Percentiles rank a stretch among this genome's conserved stretches.
Evolutionary conservation across 768 basidiomycete genomes (phyloP).

Genomic region (Tricholoma terreum): DNA sequence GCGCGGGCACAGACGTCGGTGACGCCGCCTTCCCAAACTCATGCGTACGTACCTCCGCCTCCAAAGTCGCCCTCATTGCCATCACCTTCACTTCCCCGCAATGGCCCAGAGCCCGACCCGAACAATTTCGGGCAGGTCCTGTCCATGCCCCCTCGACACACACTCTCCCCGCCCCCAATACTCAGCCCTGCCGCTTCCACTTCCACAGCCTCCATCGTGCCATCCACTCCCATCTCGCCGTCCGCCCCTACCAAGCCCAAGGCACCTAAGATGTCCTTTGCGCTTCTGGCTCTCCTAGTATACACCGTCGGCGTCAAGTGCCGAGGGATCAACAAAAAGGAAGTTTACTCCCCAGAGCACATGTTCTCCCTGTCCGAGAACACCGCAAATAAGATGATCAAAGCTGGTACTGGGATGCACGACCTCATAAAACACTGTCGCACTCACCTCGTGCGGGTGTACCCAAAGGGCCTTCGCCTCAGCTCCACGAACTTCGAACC

Average conservation of each 20-base stretch:
- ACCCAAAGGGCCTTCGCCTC: slow-evolving; percentile 83
- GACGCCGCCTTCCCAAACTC: slow-evolving; percentile 8
- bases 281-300: slow-evolving; percentile 76
- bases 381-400: slow-evolving; percentile 73
- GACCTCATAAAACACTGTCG: slow-evolving; percentile 85
- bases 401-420: slow-evolving; percentile 29
- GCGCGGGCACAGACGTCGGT: slow-evolving; percentile 9
- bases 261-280: slow-evolving; percentile 65
- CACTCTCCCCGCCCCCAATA: background rate
- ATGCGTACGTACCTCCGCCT: slow-evolving; percentile 2
- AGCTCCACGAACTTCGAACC: slow-evolving; percentile 89
- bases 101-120: background rate
- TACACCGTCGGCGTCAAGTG: slow-evolving; percentile 98
- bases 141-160: background rate
- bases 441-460: slow-evolving; percentile 81
- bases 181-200: slow-evolving; percentile 2
- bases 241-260: slow-evolving; percentile 16
- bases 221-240: slow-evolving; percentile 9
- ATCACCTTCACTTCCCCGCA: background rate
- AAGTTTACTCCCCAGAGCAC: slow-evolving; percentile 80
- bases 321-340: slow-evolving; percentile 87
- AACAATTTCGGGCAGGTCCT: background rate
- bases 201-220: background rate
- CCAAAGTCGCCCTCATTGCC: background rate
- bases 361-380: slow-evolving; percentile 92